Base-by-base conservation (phyloP, 805 yeast genomes). In the Peterozyma xylosa region DNA sequence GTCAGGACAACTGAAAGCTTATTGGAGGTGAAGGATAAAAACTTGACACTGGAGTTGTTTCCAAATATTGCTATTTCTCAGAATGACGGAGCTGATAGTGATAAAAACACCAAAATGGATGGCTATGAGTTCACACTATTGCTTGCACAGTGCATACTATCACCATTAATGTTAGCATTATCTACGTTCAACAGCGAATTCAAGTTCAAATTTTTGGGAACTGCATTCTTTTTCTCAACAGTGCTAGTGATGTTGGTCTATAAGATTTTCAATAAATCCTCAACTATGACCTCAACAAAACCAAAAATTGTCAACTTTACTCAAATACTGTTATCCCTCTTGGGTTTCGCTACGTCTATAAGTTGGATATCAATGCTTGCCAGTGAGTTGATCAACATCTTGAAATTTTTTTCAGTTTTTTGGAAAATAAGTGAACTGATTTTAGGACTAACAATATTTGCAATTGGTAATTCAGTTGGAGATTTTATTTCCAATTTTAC, bases 391-490 rank as follows among this genome's bases (percentile, higher is more conserved):
- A 83, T 91, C 35, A 70, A 71, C 2, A 67, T 82, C 1, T 60
- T 91, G 38, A 76, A 80, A 42, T 67, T 81, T 16, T 57, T 86
- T 45, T 82, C 90, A 0, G 66, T 75, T 1, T 66, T 80, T 0
- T 74, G 77, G 42, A 59, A 75, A 27, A 62, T 91, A 7, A 77
- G 88, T 9, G 93, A 87, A 47, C 88, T 89, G 3, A 72, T 90
- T 11, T 63, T 91, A 21, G 99, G 99, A 0, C 64, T 89, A 10
- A 91, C 98, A 0, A 71, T 91, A 0, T 85, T 91, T 60, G 96
- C 98, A 0, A 64, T 91, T 46, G 98, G 99, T 4, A 93, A 91
- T 59, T 90, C 96, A 1, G 66, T 86, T 6, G 97, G 98, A 5
- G 99, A 91, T 56, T 66, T 90, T 39, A 80, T 90, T 1, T 83